Evolutionary conservation across 2,329 filamentous ascomycete species (phyloP).

Genomic region (Thielaviopsis musarum): DNA sequence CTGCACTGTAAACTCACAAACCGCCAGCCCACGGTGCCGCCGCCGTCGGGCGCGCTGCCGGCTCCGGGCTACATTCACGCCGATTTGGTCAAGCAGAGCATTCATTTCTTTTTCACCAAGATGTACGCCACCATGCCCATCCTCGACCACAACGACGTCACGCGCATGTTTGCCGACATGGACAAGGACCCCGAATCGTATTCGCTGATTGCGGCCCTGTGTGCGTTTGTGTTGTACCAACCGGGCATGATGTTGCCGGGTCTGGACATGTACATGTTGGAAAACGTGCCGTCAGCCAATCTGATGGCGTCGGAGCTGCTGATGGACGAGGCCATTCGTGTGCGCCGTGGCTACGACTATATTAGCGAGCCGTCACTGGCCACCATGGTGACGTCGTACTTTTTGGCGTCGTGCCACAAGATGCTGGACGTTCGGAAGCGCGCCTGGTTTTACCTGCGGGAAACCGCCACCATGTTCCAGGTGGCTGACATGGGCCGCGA

Average conservation of each 20-base stretch:
- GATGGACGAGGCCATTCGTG: conserved; percentile 49
- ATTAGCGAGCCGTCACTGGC: conserved; percentile 38
- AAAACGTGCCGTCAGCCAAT: conserved; percentile 40
- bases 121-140: conserved; percentile 49
- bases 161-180: conserved; percentile 41
- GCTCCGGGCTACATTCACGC: conserved; percentile 42
- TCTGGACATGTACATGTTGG: conserved; percentile 37
- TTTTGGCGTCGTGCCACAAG: conserved; percentile 52
- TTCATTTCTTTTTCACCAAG: conserved; percentile 52
- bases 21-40: conserved; percentile 5
- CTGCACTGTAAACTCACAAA: conserved; percentile 44
- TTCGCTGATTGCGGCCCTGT: conserved; percentile 46
- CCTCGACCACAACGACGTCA: conserved; percentile 38
- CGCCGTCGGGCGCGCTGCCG: conserved; percentile 27
- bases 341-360: conserved; percentile 46
- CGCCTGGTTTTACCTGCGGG: conserved; percentile 65
- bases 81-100: conserved; percentile 48
- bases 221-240: conserved; percentile 52
- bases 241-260: conserved; percentile 46
- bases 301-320: conserved; percentile 49
- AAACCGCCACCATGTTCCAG: conserved; percentile 54
- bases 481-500: conserved; percentile 45
- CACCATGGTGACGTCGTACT: conserved; percentile 57
- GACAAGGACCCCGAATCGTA: conserved; percentile 47
- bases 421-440: conserved; percentile 27